phyloP scores from a whole-genome alignment of 192 early-diverging fungal genomes.

The Coemansia sp. region DNA sequence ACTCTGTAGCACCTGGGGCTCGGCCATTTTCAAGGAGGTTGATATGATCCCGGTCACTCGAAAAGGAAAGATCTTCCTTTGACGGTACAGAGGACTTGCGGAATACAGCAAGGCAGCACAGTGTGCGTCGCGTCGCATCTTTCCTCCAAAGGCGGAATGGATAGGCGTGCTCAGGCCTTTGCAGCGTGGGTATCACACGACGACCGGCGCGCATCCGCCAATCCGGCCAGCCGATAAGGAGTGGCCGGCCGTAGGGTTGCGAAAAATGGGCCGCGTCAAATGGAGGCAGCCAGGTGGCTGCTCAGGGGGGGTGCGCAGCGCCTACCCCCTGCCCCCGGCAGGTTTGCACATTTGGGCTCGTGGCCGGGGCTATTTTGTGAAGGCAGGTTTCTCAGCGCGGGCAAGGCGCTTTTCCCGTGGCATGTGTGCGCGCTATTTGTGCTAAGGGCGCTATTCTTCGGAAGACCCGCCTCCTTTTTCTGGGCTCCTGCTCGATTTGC shows the following conservation, averaged over 20 bases:
- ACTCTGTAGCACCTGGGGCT: not conserved
- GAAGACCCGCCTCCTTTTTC: not conserved
- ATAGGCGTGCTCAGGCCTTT: too few species aligned
- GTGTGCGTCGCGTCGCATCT: too few species aligned
- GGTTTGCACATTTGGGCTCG: not conserved
- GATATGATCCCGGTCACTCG: not conserved
- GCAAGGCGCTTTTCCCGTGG: not conserved
- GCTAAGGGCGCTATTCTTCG: slow-evolving; percentile 4
- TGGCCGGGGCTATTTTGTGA: slow-evolving; percentile 1
- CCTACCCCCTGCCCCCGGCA: not conserved
- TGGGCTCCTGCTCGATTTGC: not conserved
- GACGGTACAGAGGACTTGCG: too few species aligned
- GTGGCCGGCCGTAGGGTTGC: not conserved
- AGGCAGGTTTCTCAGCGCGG: slow-evolving; percentile 2
- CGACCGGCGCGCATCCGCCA: not conserved
- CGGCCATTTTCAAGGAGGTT: not conserved
- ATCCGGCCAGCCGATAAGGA: not conserved
- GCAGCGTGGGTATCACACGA: not conserved
- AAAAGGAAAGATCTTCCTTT: too few species aligned
- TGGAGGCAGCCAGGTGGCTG: not conserved
- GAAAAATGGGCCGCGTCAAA: slow-evolving; percentile 1
- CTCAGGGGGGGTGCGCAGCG: not conserved
- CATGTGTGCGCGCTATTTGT: slow-evolving; percentile 3
- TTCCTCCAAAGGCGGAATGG: too few species aligned
- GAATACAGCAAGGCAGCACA: too few species aligned